A percentile compares a stretch with the other conserved stretches of the same genome.
phyloP scores from a whole-genome alignment of 1,284 basidiomycete genomes.

The Termitomyces sp. region DNA sequence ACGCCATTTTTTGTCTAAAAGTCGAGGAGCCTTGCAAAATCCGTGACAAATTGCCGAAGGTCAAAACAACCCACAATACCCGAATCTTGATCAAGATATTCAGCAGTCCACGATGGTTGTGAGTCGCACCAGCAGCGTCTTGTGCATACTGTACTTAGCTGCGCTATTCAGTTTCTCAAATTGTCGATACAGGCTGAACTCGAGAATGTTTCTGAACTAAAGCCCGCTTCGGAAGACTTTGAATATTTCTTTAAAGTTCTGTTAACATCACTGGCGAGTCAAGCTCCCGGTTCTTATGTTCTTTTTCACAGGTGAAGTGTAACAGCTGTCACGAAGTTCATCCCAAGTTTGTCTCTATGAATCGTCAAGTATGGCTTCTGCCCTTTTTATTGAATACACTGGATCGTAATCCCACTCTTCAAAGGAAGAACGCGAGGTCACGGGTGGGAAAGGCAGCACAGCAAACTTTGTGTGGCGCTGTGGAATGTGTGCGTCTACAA shows the following conservation, averaged over 20 bases:
- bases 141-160: not conserved
- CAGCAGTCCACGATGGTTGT: slow-evolving; percentile 33
- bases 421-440: slow-evolving; percentile 63
- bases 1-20: slow-evolving; percentile 17
- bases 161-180: slow-evolving; percentile 36
- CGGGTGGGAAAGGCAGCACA: slow-evolving; percentile 56
- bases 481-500: slow-evolving; percentile 43
- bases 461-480: slow-evolving; percentile 81
- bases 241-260: slow-evolving; percentile 74
- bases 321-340: slow-evolving; percentile 72
- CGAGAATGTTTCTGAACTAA: slow-evolving; percentile 68
- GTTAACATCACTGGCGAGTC: not conserved
- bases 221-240: slow-evolving; percentile 58
- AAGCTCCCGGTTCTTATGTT: slow-evolving; percentile 3
- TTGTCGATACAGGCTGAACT: slow-evolving; percentile 75
- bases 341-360: slow-evolving; percentile 63
- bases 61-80: slow-evolving; percentile 4
- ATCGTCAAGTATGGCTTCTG: slow-evolving; percentile 47
- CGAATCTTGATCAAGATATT: slow-evolving; percentile 1
- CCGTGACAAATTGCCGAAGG: not conserved
- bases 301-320: slow-evolving; percentile 60
- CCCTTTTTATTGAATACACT: not conserved
- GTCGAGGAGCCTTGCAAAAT: not conserved
- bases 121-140: slow-evolving; percentile 19
- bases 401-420: not conserved